These are phyloP conservation scores for Lavandula angustifolia DNA, from an alignment of 257 asterid genomes.

Conservation along the genomic window DNA sequence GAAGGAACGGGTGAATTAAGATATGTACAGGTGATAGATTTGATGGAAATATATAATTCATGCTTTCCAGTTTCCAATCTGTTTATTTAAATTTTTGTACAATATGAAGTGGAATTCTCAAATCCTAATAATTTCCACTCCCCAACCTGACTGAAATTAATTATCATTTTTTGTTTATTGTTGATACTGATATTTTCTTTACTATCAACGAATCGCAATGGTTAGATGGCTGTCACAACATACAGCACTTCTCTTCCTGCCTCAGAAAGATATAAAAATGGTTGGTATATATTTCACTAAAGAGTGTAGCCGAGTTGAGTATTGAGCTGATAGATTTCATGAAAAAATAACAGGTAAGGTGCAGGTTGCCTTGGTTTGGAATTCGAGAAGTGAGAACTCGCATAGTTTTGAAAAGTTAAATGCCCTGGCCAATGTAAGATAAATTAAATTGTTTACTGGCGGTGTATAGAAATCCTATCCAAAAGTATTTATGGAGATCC, in stretches of 20 bases:
- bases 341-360: slow-evolving; percentile 68
- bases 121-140: neutral
- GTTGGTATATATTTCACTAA: slow-evolving; percentile 43
- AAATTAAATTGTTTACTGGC: slow-evolving; percentile 21
- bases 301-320: slow-evolving; percentile 21
- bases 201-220: slow-evolving; percentile 18
- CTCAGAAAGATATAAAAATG: slow-evolving; percentile 77
- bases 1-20: slow-evolving; percentile 83
- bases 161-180: neutral
- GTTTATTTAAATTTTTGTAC: neutral
- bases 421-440: slow-evolving; percentile 74
- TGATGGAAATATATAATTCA: slow-evolving; percentile 14
- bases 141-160: neutral
- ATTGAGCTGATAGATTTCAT: slow-evolving; percentile 31
- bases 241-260: slow-evolving; percentile 80
- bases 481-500: slow-evolving; percentile 35
- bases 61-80: slow-evolving; percentile 7
- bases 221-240: slow-evolving; percentile 94
- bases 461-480: slow-evolving; percentile 19
- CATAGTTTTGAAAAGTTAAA: slow-evolving; percentile 59
- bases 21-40: slow-evolving; percentile 75
- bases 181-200: slow-evolving; percentile 18
- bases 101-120: slow-evolving; percentile 3
- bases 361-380: slow-evolving; percentile 95
- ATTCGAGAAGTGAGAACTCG: slow-evolving; percentile 77